Evolutionary conservation across 2,329 filamentous ascomycete genomes (phyloP), one percentile per base, ranked within the genome.

Genomic region (Thelonectria rubi): DNA sequence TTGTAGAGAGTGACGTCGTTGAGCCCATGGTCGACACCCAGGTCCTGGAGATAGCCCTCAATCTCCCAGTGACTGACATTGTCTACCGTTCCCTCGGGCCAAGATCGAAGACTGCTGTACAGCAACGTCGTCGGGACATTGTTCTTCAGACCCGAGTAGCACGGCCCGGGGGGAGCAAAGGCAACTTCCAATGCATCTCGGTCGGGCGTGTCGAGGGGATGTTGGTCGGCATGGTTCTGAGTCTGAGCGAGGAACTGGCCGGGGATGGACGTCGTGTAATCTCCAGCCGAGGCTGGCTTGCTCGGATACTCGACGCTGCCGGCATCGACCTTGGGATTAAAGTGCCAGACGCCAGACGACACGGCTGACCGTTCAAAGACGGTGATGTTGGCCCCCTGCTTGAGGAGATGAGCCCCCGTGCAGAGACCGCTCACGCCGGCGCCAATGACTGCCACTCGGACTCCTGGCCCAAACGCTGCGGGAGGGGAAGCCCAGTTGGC

Each of bases 381-480:
- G 10, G 40, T 45, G 9, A 54, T 21, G 18, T 54, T n/a, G 1
- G 40, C 24, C 8, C 51, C 40, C 24, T 54, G 51, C n/a, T 37
- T 54, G 39, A 54, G 40, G 20, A 54, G 40, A 26, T 54, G 51
- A 54, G 51, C 40, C 24, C 34, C 51, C 18, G 51, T n/a, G 18
- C 51, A 54, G 17, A 54, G 43, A 1, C 51, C 51, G 14, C 51
- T 45, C 20, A 54, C 26, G 5, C 51, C 40, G 18, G 51, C 24
- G 18, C 51, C 51, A 14, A 54, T 37, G 7, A 46, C 51, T 6
- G 40, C 51, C 17, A 54, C 51, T n/a, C 18, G 40, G 18, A 30
- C 30, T 12, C 18, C 26, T 14, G 11, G 12, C 2, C 40, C 40
- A 12, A 54, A 54, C 24, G 24, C 24, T 24, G 24, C 7, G 24